Conservation (phyloP, 2,329 filamentous ascomycete genomes). For the Monilinia aucupariae region DNA sequence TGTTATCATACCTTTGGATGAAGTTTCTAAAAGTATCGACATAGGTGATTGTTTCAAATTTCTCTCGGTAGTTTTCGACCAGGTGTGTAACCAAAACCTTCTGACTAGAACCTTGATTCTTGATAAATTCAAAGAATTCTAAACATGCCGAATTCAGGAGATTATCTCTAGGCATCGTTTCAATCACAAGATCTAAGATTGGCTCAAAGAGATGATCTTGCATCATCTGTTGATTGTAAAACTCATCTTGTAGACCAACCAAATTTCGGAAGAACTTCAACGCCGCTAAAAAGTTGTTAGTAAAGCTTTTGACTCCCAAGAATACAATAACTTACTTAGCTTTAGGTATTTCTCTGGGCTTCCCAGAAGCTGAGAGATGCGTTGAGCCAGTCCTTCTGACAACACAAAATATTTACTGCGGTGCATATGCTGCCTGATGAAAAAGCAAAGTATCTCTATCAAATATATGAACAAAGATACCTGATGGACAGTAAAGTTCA, state of each 20-base stretch:
- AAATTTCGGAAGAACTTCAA: slow-evolving; percentile 91
- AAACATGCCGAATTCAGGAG: slow-evolving; percentile 88
- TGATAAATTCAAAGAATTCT: slow-evolving; percentile 89
- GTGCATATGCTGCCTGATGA: slow-evolving; percentile 81
- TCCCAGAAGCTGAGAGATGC: slow-evolving; percentile 75
- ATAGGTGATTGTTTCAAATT: slow-evolving; percentile 69
- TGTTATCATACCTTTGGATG: slow-evolving; percentile 72
- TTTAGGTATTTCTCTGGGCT: slow-evolving; percentile 89
- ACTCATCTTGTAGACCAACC: slow-evolving; percentile 80
- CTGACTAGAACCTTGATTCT: slow-evolving; percentile 59
- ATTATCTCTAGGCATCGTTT: slow-evolving; percentile 88
- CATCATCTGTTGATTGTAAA: slow-evolving; percentile 80
- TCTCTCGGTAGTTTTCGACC: slow-evolving; percentile 77
- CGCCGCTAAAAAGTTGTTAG: slow-evolving; percentile 52
- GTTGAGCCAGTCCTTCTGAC: slow-evolving; percentile 67
- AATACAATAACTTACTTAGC: slow-evolving; percentile 57
- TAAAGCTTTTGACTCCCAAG: not conserved
- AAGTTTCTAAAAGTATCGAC: slow-evolving; percentile 79
- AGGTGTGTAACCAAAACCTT: slow-evolving; percentile 79
- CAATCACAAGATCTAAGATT: slow-evolving; percentile 75
- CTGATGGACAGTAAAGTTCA: slow-evolving; percentile 72
- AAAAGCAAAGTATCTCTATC: slow-evolving; percentile 90
- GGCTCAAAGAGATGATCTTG: slow-evolving; percentile 77
- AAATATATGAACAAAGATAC: slow-evolving; percentile 88
- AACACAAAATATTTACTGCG: slow-evolving; percentile 86